Evolutionary conservation across 75 land plant genomes (phyloP), one percentile per base, ranked within the genome.

Genomic region (Adiantum capillusveneris): DNA sequence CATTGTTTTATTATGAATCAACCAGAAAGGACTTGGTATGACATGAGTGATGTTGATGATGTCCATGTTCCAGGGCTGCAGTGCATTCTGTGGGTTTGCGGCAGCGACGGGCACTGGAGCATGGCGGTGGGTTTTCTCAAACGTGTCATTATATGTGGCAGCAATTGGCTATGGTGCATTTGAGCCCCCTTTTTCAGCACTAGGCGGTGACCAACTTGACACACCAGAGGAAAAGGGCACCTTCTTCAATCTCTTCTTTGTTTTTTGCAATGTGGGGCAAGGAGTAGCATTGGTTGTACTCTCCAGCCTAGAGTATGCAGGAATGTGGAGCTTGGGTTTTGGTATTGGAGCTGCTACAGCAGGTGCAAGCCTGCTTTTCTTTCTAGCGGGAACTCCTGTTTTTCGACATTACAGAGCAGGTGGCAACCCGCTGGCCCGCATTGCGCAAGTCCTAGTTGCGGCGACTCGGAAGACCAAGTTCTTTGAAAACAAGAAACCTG

Each of bases 401-500:
- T 70, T 53, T 24, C 2, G 49, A 31, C 45, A 56, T 21, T 43
- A 65, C 17, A 37, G 26, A 9, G 60, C 68, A 0, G 49, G 70
- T 1, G 71, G 73, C 0, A 70, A 70, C 24, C 73, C 73, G 2
- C 51, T 70, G 41, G 51, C 51, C 6, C 31, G 73, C 25, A 56
- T 70, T 14, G 68, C 60, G 21, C 73, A 70, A 34, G 73, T 70
- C 14, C 26, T 70, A 36, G 69, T 64, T 29, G 73, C 71, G 0
- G 68, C 73, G 14, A 13, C 25, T 11, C 60, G 63, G 26, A n/a
- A n/a, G n/a, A n/a, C n/a, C n/a, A n/a, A n/a, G n/a, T n/a, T n/a
- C n/a, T n/a, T n/a, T n/a, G n/a, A n/a, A n/a, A n/a, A n/a, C n/a
- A n/a, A n/a, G n/a, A n/a, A n/a, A n/a, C n/a, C n/a, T n/a, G n/a